Conservation (phyloP, 2,329 filamentous ascomycete genomes). For the Colletotrichum sp. region DNA sequence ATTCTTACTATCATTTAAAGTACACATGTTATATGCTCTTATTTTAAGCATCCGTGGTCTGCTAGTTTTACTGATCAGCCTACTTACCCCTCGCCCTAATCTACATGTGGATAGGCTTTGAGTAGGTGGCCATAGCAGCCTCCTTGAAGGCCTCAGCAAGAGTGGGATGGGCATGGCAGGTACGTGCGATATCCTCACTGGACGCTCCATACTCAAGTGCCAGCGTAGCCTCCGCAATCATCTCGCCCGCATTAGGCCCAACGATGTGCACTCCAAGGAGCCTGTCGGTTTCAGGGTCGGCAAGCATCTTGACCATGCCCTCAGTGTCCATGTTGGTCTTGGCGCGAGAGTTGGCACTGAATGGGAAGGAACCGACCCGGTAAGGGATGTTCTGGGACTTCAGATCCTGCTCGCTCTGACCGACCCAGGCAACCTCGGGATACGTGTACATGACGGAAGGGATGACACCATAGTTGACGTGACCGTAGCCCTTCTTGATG, state of each 20-base stretch:
- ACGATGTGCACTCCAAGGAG: conserved; percentile 97
- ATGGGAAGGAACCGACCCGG: conserved; percentile 93
- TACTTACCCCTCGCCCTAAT: neutral
- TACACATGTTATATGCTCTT: neutral
- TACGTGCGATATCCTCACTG: conserved; percentile 92
- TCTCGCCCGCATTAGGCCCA: conserved; percentile 94
- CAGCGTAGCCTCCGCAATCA: conserved; percentile 97
- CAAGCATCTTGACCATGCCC: conserved; percentile 95
- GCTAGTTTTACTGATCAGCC: neutral
- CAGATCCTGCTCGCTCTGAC: conserved; percentile 94
- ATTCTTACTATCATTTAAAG: neutral
- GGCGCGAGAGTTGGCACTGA: conserved; percentile 96
- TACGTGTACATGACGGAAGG: conserved; percentile 99
- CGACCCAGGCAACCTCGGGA: conserved; percentile 98
- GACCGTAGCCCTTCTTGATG: conserved; percentile 96
- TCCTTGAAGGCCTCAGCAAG: conserved; percentile 99
- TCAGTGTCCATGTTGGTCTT: conserved; percentile 99
- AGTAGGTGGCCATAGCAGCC: conserved; percentile 96
- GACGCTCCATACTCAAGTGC: conserved; percentile 96
- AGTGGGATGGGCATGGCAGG: conserved; percentile 95
- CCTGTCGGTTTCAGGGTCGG: conserved; percentile 94
- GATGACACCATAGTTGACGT: conserved; percentile 98
- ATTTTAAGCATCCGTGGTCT: neutral
- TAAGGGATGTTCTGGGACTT: conserved; percentile 91
- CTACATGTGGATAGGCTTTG: conserved; percentile 96